phyloP scores from a whole-genome alignment of 106 monocot genomes.

The Gastrodia elata region DNA sequence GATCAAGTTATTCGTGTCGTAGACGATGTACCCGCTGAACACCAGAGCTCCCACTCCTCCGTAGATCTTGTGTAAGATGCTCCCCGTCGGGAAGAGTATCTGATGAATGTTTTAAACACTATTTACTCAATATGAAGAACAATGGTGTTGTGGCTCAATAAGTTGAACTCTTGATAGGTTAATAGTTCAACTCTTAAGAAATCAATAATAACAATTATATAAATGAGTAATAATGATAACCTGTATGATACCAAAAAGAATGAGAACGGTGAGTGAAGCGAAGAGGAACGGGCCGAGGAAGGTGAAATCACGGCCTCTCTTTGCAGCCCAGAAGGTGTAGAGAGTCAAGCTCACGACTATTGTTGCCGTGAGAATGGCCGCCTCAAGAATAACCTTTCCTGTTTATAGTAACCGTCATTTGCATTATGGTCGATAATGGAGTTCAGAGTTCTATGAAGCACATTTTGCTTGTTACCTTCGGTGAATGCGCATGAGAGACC shows the following conservation, averaged over 20 bases:
- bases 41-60: conserved; percentile 7
- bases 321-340: conserved; percentile 53
- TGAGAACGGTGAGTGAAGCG: conserved; percentile 25
- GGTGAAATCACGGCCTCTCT: conserved; percentile 36
- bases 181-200: too few relatives aligned
- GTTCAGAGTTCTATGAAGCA: background rate
- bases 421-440: background rate
- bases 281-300: conserved; percentile 48
- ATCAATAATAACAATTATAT: too few relatives aligned
- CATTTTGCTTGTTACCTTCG: conserved; percentile 22
- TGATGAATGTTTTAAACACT: too few relatives aligned
- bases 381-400: conserved; percentile 51
- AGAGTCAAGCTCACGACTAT: conserved; percentile 44
- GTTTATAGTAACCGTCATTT: background rate
- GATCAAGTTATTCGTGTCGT: conserved; percentile 39
- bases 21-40: conserved; percentile 28
- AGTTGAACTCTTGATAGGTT: too few relatives aligned
- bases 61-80: conserved; percentile 16
- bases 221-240: too few relatives aligned
- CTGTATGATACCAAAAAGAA: conserved; percentile 46
- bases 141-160: too few relatives aligned
- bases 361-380: conserved; percentile 35
- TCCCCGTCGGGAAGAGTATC: conserved; percentile 21
- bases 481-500: conserved; percentile 76
- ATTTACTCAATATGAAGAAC: too few relatives aligned